phyloP scores from a whole-genome alignment of 2,329 filamentous ascomycete genomes.

The Ophiostoma sp. region DNA sequence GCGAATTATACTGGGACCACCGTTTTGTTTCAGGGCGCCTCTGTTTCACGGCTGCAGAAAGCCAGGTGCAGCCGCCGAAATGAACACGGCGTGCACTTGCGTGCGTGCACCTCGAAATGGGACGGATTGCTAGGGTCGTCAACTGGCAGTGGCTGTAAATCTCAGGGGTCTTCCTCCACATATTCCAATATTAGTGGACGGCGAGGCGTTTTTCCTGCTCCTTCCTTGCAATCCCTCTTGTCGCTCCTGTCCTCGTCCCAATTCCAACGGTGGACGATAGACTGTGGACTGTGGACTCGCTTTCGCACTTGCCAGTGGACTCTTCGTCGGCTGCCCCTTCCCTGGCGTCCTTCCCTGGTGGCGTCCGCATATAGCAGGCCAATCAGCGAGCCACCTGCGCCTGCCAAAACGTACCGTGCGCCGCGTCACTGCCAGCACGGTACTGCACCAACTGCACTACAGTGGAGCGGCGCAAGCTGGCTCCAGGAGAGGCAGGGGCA shows the following conservation, averaged over 20 bases:
- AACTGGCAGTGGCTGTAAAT: background rate
- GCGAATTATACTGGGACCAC: background rate
- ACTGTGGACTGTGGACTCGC: background rate
- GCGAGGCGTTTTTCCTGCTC: constrained; percentile 25
- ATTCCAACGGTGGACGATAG: background rate
- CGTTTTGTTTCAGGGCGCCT: constrained; percentile 1
- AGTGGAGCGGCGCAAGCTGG: background rate
- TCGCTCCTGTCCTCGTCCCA: background rate
- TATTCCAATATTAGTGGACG: constrained; percentile 2
- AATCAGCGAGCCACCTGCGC: background rate
- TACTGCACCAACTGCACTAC: background rate
- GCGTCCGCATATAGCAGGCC: background rate
- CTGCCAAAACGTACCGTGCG: background rate
- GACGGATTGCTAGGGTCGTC: background rate
- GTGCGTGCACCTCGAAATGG: background rate
- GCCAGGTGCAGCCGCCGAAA: constrained; percentile 2
- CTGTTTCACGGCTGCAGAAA: constrained; percentile 22
- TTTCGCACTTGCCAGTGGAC: background rate
- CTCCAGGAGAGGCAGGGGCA: background rate
- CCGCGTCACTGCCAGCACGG: background rate
- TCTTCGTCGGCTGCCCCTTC: background rate
- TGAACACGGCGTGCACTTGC: background rate
- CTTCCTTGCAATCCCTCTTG: background rate
- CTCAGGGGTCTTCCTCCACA: constrained; percentile 12
- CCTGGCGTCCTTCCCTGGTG: background rate